Evolutionary conservation across 2,329 filamentous ascomycete genomes (phyloP).

Genomic region (Trichoderma sp.): DNA sequence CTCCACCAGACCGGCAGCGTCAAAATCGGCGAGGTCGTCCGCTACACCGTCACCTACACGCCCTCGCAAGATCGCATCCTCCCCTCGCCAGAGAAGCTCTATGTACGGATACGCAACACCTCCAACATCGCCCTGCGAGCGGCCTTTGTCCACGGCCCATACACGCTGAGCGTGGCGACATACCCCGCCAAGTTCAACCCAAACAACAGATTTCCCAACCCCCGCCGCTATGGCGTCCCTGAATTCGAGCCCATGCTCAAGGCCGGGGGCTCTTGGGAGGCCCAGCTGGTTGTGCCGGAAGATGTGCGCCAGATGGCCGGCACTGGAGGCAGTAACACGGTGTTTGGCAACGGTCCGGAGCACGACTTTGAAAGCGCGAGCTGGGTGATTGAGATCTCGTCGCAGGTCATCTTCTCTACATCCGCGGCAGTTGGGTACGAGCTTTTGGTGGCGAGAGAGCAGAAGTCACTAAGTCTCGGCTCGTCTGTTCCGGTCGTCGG

Average conservation of each 20-base stretch:
- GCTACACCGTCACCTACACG: slow-evolving; percentile 90
- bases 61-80: slow-evolving; percentile 87
- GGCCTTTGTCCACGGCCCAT: slow-evolving; percentile 94
- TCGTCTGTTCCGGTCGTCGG: slow-evolving; percentile 50
- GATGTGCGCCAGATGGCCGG: slow-evolving; percentile 68
- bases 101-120: slow-evolving; percentile 89
- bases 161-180: slow-evolving; percentile 83
- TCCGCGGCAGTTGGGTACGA: slow-evolving; percentile 89
- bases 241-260: slow-evolving; percentile 97
- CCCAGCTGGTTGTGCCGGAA: slow-evolving; percentile 77
- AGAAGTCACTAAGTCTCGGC: slow-evolving; percentile 73
- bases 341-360: slow-evolving; percentile 48
- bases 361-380: slow-evolving; percentile 62
- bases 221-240: slow-evolving; percentile 72
- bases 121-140: slow-evolving; percentile 88
- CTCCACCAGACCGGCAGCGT: slow-evolving; percentile 88
- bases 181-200: slow-evolving; percentile 84
- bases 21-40: slow-evolving; percentile 90
- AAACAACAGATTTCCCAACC: slow-evolving; percentile 72
- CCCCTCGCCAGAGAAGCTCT: slow-evolving; percentile 76
- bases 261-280: slow-evolving; percentile 84
- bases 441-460: slow-evolving; percentile 79
- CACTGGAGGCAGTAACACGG: slow-evolving; percentile 43
- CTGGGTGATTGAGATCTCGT: slow-evolving; percentile 90
- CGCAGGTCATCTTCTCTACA: slow-evolving; percentile 90